A percentile compares a stretch with the other conserved stretches of the same genome.
These are phyloP conservation scores for Wickerhamia fluorescens DNA, from an alignment of 805 yeast species.

Conservation along the genomic window DNA sequence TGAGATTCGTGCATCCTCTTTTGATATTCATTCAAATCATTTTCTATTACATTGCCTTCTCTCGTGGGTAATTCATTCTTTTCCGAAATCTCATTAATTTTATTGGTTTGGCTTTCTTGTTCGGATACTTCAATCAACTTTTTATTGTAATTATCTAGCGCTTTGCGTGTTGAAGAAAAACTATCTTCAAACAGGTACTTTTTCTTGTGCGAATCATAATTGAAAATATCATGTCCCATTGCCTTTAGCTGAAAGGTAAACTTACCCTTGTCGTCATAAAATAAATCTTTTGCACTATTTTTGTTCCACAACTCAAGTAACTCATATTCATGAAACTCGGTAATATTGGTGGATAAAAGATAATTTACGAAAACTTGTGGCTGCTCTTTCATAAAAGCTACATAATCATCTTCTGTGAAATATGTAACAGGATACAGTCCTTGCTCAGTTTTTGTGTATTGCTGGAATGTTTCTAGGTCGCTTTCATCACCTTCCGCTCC, in stretches of 20 bases:
- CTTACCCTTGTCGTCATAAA: slow-evolving; percentile 4
- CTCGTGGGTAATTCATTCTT: no score
- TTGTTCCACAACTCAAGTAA: slow-evolving; percentile 7
- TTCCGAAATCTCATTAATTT: no score
- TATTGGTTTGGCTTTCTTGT: no score
- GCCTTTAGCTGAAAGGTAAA: slow-evolving; percentile 3
- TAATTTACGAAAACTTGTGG: slow-evolving; percentile 24
- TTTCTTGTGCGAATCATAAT: slow-evolving; percentile 4
- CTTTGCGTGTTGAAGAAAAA: slow-evolving; percentile 2
- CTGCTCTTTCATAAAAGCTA: slow-evolving; percentile 17
- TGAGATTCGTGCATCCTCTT: no score
- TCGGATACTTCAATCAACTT: no score
- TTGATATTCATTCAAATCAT: no score
- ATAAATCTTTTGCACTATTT: slow-evolving; percentile 5
- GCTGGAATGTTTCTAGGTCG: no score
- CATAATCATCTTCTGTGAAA: slow-evolving; percentile 16
- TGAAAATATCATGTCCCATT: slow-evolving; percentile 10
- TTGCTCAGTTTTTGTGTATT: slow-evolving; percentile 7
- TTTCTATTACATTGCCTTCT: no score
- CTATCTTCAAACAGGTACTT: slow-evolving; percentile 3
- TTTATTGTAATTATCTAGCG: no score
- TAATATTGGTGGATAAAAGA: slow-evolving; percentile 19
- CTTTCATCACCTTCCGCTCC: no score
- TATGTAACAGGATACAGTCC: slow-evolving; percentile 3
- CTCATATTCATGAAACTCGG: slow-evolving; percentile 28